Evolutionary conservation across 495 filamentous ascomycete species (phyloP), one percentile per base, ranked within the genome.

Genomic region (Xylaria venustula): DNA sequence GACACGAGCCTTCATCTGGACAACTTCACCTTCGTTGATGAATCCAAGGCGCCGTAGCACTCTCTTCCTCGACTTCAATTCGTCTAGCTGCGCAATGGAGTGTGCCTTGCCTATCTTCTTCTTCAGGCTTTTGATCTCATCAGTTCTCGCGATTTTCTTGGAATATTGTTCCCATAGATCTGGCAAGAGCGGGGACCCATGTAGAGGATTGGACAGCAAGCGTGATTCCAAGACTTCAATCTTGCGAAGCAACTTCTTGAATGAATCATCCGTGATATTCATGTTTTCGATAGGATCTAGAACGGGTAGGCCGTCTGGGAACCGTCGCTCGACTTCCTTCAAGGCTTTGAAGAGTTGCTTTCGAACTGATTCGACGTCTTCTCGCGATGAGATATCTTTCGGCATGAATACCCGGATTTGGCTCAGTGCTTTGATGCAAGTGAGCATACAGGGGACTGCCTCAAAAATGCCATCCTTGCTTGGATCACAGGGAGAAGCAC

Each of bases 41-140:
- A 98, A 98, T 11, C 88, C 91, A 19, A 98, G 85, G n/a, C 95
- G 88, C 46, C 94, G 90, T 1, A 98, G 84, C n/a, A 98, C 94
- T 64, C 94, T 88, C 77, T 97, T 98, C 58, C 94, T 87, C 66
- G 87, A 90, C 77, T 97, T 98, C 45, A 98, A 83, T 75, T 98
- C 95, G 68, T 98, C 95, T 14, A 97, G 80, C 72, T 98, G 92
- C 70, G 93, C 86, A 52, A 97, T 87, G 44, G 88, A 88, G 68
- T 92, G 86, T 17, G 91, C 92, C 40, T 89, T 86, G 0, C 79
- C 78, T 64, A 98, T 96, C 65, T 89, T 84, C 78, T 92, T 94
- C 80, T 95, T 96, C 53, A 87, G 84, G 2, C 80, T 83, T 75
- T 92, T 97, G 76, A 97, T 94, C 73, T 90, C 84, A 6, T 86